phyloP scores from a whole-genome alignment of 371 early-diverging fungal species.

The Apophysomyces sp. region DNA sequence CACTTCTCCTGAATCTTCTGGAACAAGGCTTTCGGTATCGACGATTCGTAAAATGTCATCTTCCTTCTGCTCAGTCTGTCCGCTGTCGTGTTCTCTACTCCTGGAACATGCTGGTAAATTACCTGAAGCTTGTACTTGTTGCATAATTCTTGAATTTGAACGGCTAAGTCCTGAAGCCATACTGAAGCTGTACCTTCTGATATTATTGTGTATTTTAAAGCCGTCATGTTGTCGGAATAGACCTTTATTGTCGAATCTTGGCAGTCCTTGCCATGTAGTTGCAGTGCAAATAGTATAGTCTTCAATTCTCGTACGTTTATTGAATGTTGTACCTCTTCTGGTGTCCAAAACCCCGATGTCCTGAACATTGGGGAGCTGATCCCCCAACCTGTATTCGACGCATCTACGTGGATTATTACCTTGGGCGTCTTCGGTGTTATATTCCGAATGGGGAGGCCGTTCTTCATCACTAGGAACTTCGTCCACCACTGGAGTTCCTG shows the following conservation, averaged over 20 bases:
- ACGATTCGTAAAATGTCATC: constrained; percentile 9
- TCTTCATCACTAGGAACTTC: not conserved
- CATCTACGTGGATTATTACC: not conserved
- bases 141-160: constrained; percentile 16
- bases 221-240: constrained; percentile 21
- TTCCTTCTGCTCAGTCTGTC: constrained; percentile 12
- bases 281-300: constrained; percentile 15
- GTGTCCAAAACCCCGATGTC: constrained; percentile 19
- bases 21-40: constrained; percentile 2
- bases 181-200: constrained; percentile 19
- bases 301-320: constrained; percentile 26
- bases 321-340: constrained; percentile 6
- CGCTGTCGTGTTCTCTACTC: constrained; percentile 11
- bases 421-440: not conserved
- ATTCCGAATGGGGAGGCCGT: constrained; percentile 11
- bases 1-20: not conserved
- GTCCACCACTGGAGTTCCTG: constrained; percentile 11
- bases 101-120: constrained; percentile 15
- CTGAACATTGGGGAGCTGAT: not conserved
- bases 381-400: constrained; percentile 16
- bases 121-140: constrained; percentile 6
- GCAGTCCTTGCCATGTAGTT: constrained; percentile 11
- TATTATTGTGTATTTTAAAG: constrained; percentile 16
- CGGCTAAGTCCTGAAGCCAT: constrained; percentile 11
- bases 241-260: constrained; percentile 10